Conservation (phyloP, 306 rosid species). For the Argentina anserina region DNA sequence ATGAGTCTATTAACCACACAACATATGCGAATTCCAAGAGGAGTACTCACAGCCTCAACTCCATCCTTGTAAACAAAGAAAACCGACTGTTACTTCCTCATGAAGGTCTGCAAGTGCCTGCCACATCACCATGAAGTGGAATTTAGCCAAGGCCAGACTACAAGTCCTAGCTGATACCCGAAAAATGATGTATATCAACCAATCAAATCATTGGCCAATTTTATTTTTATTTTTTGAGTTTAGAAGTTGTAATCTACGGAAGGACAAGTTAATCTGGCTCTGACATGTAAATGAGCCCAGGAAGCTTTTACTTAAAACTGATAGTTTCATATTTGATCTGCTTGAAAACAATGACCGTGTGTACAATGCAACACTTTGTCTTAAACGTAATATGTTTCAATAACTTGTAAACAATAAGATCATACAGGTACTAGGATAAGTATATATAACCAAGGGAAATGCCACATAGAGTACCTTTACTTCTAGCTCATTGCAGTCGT, state of each 20-base stretch:
- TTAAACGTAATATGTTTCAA: too few relatives aligned
- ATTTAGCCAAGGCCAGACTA: neutral
- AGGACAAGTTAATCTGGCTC: neutral
- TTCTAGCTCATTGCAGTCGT: neutral
- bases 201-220: neutral
- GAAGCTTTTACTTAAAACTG: too few relatives aligned
- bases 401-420: too few relatives aligned
- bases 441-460: too few relatives aligned
- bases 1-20: slow-evolving; percentile 59
- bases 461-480: too few relatives aligned
- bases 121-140: neutral
- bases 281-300: neutral
- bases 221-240: neutral
- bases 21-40: slow-evolving; percentile 46
- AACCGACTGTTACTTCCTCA: too few relatives aligned
- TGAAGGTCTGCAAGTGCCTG: neutral
- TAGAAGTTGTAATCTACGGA: neutral
- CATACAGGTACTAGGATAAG: too few relatives aligned
- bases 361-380: too few relatives aligned
- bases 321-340: too few relatives aligned
- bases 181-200: too few relatives aligned
- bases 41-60: neutral
- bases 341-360: too few relatives aligned
- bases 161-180: neutral
- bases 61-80: neutral